Evolutionary conservation across 257 asterid genomes (phyloP).

Genomic region (Schizonepeta tenuifolia): DNA sequence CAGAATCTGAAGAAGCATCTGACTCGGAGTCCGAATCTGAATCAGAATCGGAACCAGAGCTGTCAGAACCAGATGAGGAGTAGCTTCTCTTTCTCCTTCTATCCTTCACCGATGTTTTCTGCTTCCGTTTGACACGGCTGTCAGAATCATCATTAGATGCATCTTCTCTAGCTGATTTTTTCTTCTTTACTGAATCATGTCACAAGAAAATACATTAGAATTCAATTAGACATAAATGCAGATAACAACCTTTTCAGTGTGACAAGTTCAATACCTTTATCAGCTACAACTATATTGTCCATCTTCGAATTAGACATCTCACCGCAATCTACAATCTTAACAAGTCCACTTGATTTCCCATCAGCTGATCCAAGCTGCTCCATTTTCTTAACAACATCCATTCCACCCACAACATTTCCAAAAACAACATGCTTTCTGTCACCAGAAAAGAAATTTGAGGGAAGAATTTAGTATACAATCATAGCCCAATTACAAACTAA

Average conservation of each 20-base stretch:
- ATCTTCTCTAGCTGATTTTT: conserved; percentile 45
- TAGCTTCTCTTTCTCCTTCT: conserved; percentile 68
- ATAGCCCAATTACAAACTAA: conserved; percentile 26
- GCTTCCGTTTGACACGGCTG: conserved; percentile 50
- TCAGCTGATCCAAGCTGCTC: conserved; percentile 78
- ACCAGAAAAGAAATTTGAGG: conserved; percentile 31
- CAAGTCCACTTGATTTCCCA: conserved; percentile 67
- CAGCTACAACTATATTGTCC: conserved; percentile 44
- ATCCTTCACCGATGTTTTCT: conserved; percentile 48
- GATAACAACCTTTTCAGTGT: conserved; percentile 15
- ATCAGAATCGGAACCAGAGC: conserved; percentile 77
- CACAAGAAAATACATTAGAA: conserved; percentile 26
- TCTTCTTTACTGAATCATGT: conserved; percentile 58
- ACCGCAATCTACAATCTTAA: conserved; percentile 82
- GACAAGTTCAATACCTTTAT: conserved; percentile 56
- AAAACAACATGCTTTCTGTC: conserved; percentile 97
- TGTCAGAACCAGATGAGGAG: conserved; percentile 84
- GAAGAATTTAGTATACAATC: conserved; percentile 10
- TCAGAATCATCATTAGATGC: conserved; percentile 57
- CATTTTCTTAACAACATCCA: conserved; percentile 79
- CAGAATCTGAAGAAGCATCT: conserved; percentile 57
- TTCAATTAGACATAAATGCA: conserved; percentile 29
- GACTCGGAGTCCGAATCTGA: conserved; percentile 64
- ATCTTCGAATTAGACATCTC: conserved; percentile 52
- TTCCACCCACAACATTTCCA: conserved; percentile 91